Percentiles rank a stretch among this genome's conserved stretches.
Conservation (phyloP, 129 eudicot species). For the Arctium lappa region DNA sequence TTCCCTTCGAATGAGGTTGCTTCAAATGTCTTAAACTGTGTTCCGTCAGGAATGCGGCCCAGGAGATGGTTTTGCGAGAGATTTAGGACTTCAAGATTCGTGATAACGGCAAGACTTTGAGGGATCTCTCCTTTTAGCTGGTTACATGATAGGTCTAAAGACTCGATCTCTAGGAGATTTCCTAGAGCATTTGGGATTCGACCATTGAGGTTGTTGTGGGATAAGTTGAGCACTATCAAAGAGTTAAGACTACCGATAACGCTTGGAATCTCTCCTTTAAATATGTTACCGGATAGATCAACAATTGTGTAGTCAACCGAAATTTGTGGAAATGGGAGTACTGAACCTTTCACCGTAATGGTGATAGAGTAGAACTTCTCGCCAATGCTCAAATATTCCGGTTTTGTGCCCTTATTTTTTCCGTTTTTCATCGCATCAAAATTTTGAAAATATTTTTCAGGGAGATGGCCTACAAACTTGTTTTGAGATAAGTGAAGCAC, state of each 20-base stretch:
- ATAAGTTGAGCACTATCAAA: too few relatives aligned
- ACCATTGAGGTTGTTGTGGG: too few relatives aligned
- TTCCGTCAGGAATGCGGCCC: conserved; percentile 14
- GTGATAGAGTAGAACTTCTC: background rate
- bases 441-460: background rate
- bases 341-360: conserved; percentile 13
- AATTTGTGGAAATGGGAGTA: background rate
- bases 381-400: background rate
- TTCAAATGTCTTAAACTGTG: conserved; percentile 12
- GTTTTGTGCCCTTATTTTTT: background rate
- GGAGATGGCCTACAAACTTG: too few relatives aligned
- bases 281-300: conserved; percentile 35
- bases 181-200: too few relatives aligned
- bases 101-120: background rate
- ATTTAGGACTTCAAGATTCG: conserved; percentile 24
- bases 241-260: too few relatives aligned
- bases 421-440: conserved; percentile 29
- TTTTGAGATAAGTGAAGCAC: too few relatives aligned
- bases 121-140: too few relatives aligned
- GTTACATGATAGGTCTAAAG: too few relatives aligned
- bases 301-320: conserved; percentile 8
- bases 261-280: conserved; percentile 8
- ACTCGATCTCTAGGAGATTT: too few relatives aligned
- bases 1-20: background rate
- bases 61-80: conserved; percentile 30